Evolutionary conservation across 2,329 filamentous ascomycete species (phyloP), one percentile per base, ranked within the genome.

Genomic region (Apiospora hydei): DNA sequence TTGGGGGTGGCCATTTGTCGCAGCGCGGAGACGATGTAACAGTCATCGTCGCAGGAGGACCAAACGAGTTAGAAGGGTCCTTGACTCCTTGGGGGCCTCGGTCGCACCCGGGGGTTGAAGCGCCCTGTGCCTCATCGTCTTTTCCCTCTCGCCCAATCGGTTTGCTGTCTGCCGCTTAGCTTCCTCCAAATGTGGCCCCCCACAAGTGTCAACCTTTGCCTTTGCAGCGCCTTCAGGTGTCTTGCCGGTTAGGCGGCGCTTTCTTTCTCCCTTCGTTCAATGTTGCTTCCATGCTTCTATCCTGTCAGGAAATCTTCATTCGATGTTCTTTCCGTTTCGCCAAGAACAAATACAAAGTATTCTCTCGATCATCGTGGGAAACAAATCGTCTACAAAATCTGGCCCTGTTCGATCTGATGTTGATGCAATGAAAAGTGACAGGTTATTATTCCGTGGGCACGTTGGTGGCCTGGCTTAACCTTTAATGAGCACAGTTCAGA

Each of bases 111-210:
- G 57, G 34, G 57, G 57, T 64, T 64, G 57, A 43, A 43, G 41
- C 57, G 57, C 57, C 57, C 57, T 64, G 57, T 64, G 57, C 57
- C 57, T 64, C 57, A 64, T 64, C 57, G 57, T 64, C 57, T 64
- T 64, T 38, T 21, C 24, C 10, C 53, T 64, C 53, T 64, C 34
- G 57, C 10, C 57, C 57, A 64, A 64, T 64, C 57, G 57, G 57
- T 14, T 64, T 13, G 10, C 4, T 16, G 6, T 41, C 53, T 41
- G 34, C 34, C 18, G 34, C 34, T 64, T 64, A 41, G 34, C 34
- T 38, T 41, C 18, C 30, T 64, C 24, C 10, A 41, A 64, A 34
- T 4, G 34, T 30, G 26, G 26, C 26, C 1, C 57, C 34, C 57
- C 57, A 38, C 44, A 46, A 46, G 44, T 46, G 44, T 18, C 44